phyloP scores from a whole-genome alignment of 2,329 filamentous ascomycete genomes.

The Trichoderma atroviride region DNA sequence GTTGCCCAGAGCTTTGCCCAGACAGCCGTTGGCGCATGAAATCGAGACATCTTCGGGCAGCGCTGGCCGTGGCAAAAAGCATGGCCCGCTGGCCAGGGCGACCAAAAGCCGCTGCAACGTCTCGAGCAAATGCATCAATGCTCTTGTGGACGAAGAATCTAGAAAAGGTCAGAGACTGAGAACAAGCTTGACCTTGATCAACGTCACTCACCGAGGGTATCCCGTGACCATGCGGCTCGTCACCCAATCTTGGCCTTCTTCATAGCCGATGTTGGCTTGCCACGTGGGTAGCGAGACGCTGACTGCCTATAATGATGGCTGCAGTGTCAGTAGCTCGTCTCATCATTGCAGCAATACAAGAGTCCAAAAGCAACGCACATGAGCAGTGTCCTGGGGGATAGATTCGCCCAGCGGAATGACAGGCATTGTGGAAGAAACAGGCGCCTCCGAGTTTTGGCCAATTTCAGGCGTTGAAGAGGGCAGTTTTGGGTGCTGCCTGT shows the following conservation, averaged over 20 bases:
- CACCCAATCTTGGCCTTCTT: slow-evolving; percentile 91
- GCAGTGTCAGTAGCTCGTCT: neutral
- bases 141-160: slow-evolving; percentile 91
- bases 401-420: slow-evolving; percentile 64
- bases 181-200: slow-evolving; percentile 4
- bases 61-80: slow-evolving; percentile 74
- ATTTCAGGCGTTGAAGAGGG: neutral
- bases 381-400: slow-evolving; percentile 76
- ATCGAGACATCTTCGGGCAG: slow-evolving; percentile 71
- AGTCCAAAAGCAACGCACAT: slow-evolving; percentile 57
- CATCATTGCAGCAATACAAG: neutral
- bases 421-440: slow-evolving; percentile 45
- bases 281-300: slow-evolving; percentile 96
- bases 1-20: slow-evolving; percentile 49
- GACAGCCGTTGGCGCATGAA: slow-evolving; percentile 69
- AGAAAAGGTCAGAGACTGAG: neutral
- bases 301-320: slow-evolving; percentile 67
- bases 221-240: slow-evolving; percentile 81
- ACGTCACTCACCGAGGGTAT: slow-evolving; percentile 70
- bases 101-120: slow-evolving; percentile 68
- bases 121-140: slow-evolving; percentile 72
- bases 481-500: neutral
- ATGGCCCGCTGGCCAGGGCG: slow-evolving; percentile 68
- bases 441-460: neutral
- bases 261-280: slow-evolving; percentile 87